Evolutionary conservation across 2,329 filamentous ascomycete genomes (phyloP).

Genomic region (Aspergillus fructus): DNA sequence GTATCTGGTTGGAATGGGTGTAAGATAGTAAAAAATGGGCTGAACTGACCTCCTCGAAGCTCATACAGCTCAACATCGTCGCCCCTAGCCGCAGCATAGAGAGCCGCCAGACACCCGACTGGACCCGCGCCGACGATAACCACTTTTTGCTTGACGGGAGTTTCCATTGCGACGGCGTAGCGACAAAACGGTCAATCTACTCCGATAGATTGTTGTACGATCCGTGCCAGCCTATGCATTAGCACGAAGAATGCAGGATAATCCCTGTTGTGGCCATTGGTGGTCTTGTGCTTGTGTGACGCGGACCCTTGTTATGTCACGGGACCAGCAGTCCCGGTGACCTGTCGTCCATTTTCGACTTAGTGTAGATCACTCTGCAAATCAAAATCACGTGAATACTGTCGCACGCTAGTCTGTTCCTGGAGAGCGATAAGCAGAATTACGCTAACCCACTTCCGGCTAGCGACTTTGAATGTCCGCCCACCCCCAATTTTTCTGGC

Average conservation of each 20-base stretch:
- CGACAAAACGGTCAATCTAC: neutral
- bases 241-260: neutral
- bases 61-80: slow-evolving; percentile 94
- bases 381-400: neutral
- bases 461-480: neutral
- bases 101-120: slow-evolving; percentile 84
- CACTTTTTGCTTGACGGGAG: slow-evolving; percentile 58
- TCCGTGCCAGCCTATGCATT: neutral
- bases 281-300: neutral
- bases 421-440: neutral
- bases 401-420: neutral
- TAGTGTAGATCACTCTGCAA: neutral
- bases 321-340: neutral
- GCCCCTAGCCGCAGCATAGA: slow-evolving; percentile 87
- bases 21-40: neutral
- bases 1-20: neutral
- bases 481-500: slow-evolving; percentile 2
- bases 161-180: slow-evolving; percentile 13
- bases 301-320: neutral
- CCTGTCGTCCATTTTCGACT: neutral
- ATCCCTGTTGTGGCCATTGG: slow-evolving; percentile 2
- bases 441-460: slow-evolving; percentile 1
- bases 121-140: slow-evolving; percentile 90
- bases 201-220: neutral
- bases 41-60: slow-evolving; percentile 74